phyloP scores from a whole-genome alignment of 2,329 filamentous ascomycete species.

The Cercospora zeina region DNA sequence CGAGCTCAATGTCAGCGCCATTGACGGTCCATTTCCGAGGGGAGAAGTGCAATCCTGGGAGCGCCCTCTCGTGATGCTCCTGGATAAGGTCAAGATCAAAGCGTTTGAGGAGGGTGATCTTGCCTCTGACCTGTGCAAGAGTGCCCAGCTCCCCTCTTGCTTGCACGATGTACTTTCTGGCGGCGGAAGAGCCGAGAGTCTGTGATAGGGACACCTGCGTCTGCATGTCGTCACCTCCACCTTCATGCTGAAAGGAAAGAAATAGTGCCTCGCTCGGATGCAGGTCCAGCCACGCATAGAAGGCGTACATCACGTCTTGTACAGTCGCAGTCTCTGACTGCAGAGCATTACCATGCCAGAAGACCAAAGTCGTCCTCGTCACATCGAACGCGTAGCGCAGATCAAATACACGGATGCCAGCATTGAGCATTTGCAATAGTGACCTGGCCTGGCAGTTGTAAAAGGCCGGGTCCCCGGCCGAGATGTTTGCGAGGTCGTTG shows the following conservation, averaged over 20 bases:
- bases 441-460: slow-evolving; percentile 50
- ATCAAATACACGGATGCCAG: slow-evolving; percentile 54
- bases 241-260: slow-evolving; percentile 53
- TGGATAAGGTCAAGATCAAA: slow-evolving; percentile 49
- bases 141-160: slow-evolving; percentile 42
- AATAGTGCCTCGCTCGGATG: slow-evolving; percentile 52
- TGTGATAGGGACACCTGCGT: slow-evolving; percentile 46
- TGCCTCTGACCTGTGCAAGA: slow-evolving; percentile 42
- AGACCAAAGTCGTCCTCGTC: slow-evolving; percentile 49
- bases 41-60: slow-evolving; percentile 53
- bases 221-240: slow-evolving; percentile 40
- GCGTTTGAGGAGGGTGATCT: slow-evolving; percentile 48
- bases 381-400: slow-evolving; percentile 53
- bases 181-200: slow-evolving; percentile 44
- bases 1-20: slow-evolving; percentile 43
- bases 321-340: slow-evolving; percentile 49
- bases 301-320: slow-evolving; percentile 50
- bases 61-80: slow-evolving; percentile 37
- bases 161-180: slow-evolving; percentile 46
- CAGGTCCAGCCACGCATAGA: slow-evolving; percentile 52
- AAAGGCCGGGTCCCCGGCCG: slow-evolving; percentile 38
- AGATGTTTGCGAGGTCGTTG: slow-evolving; percentile 44
- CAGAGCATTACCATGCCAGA: slow-evolving; percentile 53
- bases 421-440: slow-evolving; percentile 47
- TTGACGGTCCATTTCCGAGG: slow-evolving; percentile 51